Conservation (phyloP, 139 green algal species). For the Closterium sp. region DNA sequence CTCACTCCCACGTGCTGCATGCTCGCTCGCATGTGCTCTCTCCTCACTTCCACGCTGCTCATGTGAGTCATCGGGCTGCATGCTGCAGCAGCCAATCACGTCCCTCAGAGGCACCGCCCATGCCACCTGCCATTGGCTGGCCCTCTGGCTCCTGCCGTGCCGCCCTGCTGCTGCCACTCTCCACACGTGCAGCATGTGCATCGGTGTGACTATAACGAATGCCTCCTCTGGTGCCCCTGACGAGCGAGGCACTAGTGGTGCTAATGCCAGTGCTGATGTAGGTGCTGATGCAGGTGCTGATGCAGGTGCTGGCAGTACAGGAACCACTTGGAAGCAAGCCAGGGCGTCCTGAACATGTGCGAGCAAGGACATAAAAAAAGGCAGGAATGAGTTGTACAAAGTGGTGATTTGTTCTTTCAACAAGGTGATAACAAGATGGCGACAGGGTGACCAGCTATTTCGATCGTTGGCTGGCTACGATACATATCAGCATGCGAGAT, state of each 20-base stretch:
- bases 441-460: too few species aligned
- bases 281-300: not conserved
- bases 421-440: too few species aligned
- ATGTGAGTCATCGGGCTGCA: not conserved
- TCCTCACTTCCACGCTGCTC: not conserved
- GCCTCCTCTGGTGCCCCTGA: not conserved
- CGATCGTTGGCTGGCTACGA: too few species aligned
- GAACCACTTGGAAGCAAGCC: not conserved
- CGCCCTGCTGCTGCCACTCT: not conserved
- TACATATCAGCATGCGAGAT: too few species aligned
- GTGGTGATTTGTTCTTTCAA: too few species aligned
- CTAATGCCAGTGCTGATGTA: not conserved
- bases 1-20: not conserved
- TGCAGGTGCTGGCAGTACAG: not conserved
- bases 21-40: not conserved
- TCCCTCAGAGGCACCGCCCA: not conserved
- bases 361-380: not conserved
- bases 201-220: not conserved
- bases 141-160: not conserved
- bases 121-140: not conserved
- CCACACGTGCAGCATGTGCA: not conserved
- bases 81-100: not conserved
- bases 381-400: too few species aligned
- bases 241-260: too few species aligned
- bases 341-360: not conserved